Evolutionary conservation across 148 eudicot genomes (phyloP).

Genomic region (Cornus controversa): DNA sequence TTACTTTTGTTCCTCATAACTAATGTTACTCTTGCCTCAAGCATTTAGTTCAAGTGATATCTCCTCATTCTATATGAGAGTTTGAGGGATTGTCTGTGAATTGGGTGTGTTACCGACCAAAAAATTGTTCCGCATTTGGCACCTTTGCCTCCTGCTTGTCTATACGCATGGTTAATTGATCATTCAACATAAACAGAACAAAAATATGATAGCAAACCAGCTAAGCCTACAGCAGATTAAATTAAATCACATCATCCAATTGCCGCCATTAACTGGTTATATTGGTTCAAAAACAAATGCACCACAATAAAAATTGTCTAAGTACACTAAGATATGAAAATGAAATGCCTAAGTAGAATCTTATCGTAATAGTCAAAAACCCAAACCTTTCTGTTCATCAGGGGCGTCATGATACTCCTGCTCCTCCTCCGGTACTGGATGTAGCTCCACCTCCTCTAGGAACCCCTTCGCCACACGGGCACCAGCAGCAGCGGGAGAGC

Average conservation of each 20-base stretch:
- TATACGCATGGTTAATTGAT: too few species aligned
- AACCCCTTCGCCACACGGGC: slow-evolving; percentile 12
- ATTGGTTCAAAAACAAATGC: not conserved
- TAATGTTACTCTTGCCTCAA: too few species aligned
- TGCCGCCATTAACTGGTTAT: not conserved
- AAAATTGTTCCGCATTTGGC: too few species aligned
- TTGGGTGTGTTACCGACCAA: too few species aligned
- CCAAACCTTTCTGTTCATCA: slow-evolving; percentile 17
- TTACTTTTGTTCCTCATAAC: too few species aligned
- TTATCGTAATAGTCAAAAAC: not conserved
- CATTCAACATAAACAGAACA: too few species aligned
- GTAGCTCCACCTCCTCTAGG: slow-evolving; percentile 15
- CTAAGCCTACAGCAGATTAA: not conserved
- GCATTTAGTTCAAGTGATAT: too few species aligned
- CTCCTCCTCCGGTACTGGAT: slow-evolving; percentile 36
- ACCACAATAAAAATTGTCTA: not conserved
- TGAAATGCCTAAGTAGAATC: not conserved
- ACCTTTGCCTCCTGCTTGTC: too few species aligned
- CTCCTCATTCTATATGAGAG: too few species aligned
- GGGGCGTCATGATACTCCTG: slow-evolving; percentile 6
- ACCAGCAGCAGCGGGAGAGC: not conserved
- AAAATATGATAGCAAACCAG: too few species aligned
- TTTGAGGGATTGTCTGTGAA: too few species aligned
- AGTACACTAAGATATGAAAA: too few species aligned
- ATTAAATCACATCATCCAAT: not conserved